phyloP scores from a whole-genome alignment of 495 filamentous ascomycete genomes.

The Polyplosphaeria fusca region DNA sequence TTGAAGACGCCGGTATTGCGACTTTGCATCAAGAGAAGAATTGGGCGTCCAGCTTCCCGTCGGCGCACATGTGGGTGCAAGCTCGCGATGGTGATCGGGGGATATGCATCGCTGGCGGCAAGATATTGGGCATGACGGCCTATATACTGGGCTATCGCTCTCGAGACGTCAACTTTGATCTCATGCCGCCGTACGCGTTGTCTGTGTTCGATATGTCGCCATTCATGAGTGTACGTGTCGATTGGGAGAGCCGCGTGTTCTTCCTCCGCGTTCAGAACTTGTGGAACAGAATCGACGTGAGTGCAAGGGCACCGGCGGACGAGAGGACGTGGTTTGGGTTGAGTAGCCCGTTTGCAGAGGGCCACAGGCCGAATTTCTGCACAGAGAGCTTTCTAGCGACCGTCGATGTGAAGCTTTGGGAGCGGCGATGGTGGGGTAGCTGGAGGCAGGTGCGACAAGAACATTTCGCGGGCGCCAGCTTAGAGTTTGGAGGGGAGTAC shows the following conservation, averaged over 20 bases:
- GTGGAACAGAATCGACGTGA: slow-evolving; percentile 38
- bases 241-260: slow-evolving; percentile 39
- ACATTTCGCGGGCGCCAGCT: slow-evolving; percentile 40
- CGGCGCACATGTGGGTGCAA: slow-evolving; percentile 48
- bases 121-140: slow-evolving; percentile 46
- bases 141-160: slow-evolving; percentile 46
- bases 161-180: slow-evolving; percentile 34
- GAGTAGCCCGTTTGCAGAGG: slow-evolving; percentile 41
- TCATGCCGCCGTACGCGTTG: slow-evolving; percentile 39
- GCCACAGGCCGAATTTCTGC: slow-evolving; percentile 43
- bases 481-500: slow-evolving; percentile 50
- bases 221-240: slow-evolving; percentile 37
- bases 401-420: slow-evolving; percentile 40
- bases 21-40: slow-evolving; percentile 50
- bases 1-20: slow-evolving; percentile 32
- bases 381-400: slow-evolving; percentile 46
- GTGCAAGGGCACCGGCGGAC: slow-evolving; percentile 38
- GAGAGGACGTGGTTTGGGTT: slow-evolving; percentile 43
- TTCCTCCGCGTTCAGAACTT: slow-evolving; percentile 35
- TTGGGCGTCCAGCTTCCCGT: slow-evolving; percentile 47
- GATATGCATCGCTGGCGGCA: slow-evolving; percentile 45
- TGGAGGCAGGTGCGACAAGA: slow-evolving; percentile 41
- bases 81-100: slow-evolving; percentile 32
- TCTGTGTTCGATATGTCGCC: slow-evolving; percentile 33
- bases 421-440: slow-evolving; percentile 34